Conservation (phyloP, 768 basidiomycete species). For the Glaciozyma antarctica region DNA sequence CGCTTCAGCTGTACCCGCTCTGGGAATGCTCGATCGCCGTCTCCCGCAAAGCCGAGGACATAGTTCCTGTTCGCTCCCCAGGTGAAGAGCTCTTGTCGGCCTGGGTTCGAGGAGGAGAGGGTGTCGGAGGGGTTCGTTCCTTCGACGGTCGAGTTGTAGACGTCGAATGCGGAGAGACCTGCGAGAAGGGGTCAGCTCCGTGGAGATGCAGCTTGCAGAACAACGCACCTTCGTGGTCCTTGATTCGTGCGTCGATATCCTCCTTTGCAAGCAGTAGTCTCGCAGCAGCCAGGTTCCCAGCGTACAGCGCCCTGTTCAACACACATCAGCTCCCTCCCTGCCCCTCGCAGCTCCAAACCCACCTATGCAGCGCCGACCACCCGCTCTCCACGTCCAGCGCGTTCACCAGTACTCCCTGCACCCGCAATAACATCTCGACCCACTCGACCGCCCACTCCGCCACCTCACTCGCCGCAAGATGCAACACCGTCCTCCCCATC, state of each 20-base stretch:
- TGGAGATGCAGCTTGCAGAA: not conserved
- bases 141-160: constrained; percentile 81
- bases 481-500: constrained; percentile 67
- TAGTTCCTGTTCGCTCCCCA: constrained; percentile 89
- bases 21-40: constrained; percentile 64
- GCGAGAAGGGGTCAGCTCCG: not conserved
- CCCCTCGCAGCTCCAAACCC: constrained; percentile 57
- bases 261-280: constrained; percentile 62
- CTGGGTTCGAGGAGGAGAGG: constrained; percentile 19
- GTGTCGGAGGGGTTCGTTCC: constrained; percentile 53
- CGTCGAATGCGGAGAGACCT: constrained; percentile 75
- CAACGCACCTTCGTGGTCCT: constrained; percentile 61
- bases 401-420: constrained; percentile 70
- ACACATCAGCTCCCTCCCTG: not conserved
- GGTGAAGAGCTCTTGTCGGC: constrained; percentile 58
- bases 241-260: constrained; percentile 62
- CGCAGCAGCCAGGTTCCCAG: constrained; percentile 48
- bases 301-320: constrained; percentile 47
- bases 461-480: constrained; percentile 61
- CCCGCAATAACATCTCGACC: constrained; percentile 61
- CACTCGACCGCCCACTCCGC: constrained; percentile 64
- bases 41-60: constrained; percentile 72
- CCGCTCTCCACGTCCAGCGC: constrained; percentile 68
- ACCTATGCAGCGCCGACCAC: constrained; percentile 85
- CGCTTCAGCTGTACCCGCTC: constrained; percentile 56